Evolutionary conservation across 805 yeast species (phyloP).

Genomic region (Saturnispora ahearnii): DNA sequence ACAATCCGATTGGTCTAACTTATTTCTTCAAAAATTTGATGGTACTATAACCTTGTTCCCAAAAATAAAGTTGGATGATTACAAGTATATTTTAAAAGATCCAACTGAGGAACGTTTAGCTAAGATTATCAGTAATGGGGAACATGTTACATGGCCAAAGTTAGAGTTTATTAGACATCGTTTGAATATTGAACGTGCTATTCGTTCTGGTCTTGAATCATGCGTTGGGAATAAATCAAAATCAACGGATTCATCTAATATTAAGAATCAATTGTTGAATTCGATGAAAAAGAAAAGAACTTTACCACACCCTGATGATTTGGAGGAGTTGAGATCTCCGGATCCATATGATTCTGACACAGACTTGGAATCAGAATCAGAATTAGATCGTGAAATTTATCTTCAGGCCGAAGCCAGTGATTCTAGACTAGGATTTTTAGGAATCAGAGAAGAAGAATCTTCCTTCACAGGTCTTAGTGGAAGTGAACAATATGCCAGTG

Average conservation of each 20-base stretch:
- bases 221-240: constrained; percentile 3
- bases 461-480: neutral
- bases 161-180: constrained; percentile 57
- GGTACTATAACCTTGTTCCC: constrained; percentile 79
- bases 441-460: constrained; percentile 9
- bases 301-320: constrained; percentile 5
- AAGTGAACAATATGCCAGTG: neutral
- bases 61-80: constrained; percentile 47
- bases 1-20: constrained; percentile 74
- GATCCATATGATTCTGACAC: neutral
- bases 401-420: constrained; percentile 3
- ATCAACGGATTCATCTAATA: neutral
- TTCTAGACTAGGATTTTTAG: constrained; percentile 13
- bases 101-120: constrained; percentile 53
- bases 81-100: constrained; percentile 55
- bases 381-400: constrained; percentile 1
- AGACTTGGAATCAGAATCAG: neutral
- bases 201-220: constrained; percentile 37
- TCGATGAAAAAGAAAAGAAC: constrained; percentile 1
- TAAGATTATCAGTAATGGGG: constrained; percentile 52
- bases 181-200: constrained; percentile 53
- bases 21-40: constrained; percentile 64
- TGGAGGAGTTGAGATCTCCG: neutral
- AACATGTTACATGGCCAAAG: constrained; percentile 57
- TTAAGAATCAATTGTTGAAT: constrained; percentile 1